Evolutionary conservation across 2,329 filamentous ascomycete genomes (phyloP).

Genomic region (Trichoderma citrinoviride): DNA sequence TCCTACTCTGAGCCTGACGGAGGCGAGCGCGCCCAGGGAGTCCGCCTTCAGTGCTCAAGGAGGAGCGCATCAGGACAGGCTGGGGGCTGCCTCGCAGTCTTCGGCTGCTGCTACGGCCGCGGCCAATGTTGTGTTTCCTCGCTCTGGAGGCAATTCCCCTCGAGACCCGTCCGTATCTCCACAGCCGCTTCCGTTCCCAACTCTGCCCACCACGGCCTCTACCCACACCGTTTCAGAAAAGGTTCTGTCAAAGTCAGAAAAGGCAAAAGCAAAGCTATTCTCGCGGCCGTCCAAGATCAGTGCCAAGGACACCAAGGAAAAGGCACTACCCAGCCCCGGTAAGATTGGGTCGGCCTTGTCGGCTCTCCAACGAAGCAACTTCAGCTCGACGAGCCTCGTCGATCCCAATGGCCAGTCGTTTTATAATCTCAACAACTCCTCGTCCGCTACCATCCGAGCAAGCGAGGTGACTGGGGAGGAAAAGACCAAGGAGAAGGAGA

Average conservation of each 20-base stretch:
- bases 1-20: conserved; percentile 61
- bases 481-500: conserved; percentile 58
- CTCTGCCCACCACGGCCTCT: conserved; percentile 36
- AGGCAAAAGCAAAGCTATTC: conserved; percentile 79
- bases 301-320: conserved; percentile 65
- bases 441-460: conserved; percentile 72
- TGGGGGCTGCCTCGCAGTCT: conserved; percentile 54
- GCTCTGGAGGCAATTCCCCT: conserved; percentile 57
- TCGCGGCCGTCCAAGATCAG: conserved; percentile 74
- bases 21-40: conserved; percentile 61
- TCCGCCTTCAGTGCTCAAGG: conserved; percentile 49
- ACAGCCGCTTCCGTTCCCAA: conserved; percentile 38
- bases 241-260: conserved; percentile 56
- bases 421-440: conserved; percentile 73
- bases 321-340: conserved; percentile 68
- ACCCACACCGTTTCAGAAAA: conserved; percentile 52
- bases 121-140: conserved; percentile 71
- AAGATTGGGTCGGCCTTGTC: conserved; percentile 67
- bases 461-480: conserved; percentile 50
- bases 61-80: conserved; percentile 57
- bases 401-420: conserved; percentile 62
- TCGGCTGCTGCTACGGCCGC: conserved; percentile 65
- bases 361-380: conserved; percentile 63
- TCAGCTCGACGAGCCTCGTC: conserved; percentile 67
- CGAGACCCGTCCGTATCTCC: conserved; percentile 38